Conservation (phyloP, 108 stramenopile genomes). For the Cyclotella atomus region DNA sequence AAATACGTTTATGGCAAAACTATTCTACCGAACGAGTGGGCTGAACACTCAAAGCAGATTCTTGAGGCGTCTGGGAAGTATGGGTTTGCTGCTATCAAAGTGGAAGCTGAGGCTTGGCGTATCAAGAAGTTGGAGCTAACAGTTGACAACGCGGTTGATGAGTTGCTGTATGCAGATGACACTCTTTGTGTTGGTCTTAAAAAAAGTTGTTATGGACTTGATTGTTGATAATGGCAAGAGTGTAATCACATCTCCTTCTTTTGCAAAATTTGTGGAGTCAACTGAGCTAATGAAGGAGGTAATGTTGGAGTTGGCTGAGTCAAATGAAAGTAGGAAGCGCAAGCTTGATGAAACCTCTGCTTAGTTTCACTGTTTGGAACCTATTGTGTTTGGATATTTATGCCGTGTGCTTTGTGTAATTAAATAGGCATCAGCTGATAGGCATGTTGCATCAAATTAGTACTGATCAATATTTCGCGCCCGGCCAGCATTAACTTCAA, state of each 20-base stretch:
- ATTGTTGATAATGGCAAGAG: background rate
- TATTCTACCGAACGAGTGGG: background rate
- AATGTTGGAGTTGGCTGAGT: background rate
- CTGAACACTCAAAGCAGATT: slow-evolving; percentile 6
- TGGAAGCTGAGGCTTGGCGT: background rate
- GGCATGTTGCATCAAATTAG: no score
- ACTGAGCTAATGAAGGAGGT: background rate
- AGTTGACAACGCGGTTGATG: background rate
- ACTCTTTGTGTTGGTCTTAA: background rate
- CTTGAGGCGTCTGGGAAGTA: slow-evolving; percentile 9
- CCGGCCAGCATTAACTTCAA: no score
- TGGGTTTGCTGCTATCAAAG: background rate
- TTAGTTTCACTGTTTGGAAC: no score
- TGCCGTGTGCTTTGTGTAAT: no score
- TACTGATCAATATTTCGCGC: no score
- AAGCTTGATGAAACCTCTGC: background rate
- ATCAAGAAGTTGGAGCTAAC: background rate
- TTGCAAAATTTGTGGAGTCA: background rate
- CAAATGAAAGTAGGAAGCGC: background rate
- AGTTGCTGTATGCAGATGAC: background rate
- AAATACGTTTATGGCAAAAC: slow-evolving; percentile 14
- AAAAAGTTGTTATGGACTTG: background rate
- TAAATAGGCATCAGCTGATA: no score
- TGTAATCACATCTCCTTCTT: background rate
- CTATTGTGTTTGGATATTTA: no score